These are phyloP conservation scores for Pythium brassicae DNA, from an alignment of 352 stramenopile genomes.

Conservation along the genomic window DNA sequence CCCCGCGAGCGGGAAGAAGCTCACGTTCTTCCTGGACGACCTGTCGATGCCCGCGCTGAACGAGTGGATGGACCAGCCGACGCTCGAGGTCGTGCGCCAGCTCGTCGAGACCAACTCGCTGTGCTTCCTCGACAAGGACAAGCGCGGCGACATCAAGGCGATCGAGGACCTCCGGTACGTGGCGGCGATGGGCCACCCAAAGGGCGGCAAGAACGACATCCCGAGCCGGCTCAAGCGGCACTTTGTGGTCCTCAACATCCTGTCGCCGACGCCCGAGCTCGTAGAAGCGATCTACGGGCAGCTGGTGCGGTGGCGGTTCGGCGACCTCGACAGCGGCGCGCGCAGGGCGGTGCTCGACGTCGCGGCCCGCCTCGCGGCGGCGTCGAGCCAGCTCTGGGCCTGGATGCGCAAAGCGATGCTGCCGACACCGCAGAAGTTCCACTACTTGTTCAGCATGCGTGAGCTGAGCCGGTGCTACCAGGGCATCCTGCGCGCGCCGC, in stretches of 20 bases:
- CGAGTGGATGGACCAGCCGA: conserved; percentile 72
- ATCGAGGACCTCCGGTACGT: conserved; percentile 71
- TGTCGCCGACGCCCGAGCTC: conserved; percentile 63
- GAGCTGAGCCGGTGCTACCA: conserved; percentile 78
- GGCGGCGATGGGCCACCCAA: conserved; percentile 55
- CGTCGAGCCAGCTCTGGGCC: conserved; percentile 61
- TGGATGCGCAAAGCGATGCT: conserved; percentile 68
- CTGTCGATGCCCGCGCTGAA: conserved; percentile 65
- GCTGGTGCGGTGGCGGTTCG: conserved; percentile 60
- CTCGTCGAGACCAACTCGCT: conserved; percentile 61
- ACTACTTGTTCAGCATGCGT: conserved; percentile 80
- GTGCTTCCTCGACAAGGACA: conserved; percentile 84
- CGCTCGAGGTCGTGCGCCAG: conserved; percentile 70
- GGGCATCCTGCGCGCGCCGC: conserved; percentile 57
- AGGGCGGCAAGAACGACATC: conserved; percentile 77
- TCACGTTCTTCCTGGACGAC: conserved; percentile 82
- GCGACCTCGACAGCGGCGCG: conserved; percentile 17
- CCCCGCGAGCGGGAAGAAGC: conserved; percentile 56
- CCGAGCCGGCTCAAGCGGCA: conserved; percentile 88
- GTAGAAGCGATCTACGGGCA: conserved; percentile 87
- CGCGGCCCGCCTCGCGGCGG: conserved; percentile 33
- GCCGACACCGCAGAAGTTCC: conserved; percentile 75
- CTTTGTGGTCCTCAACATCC: conserved; percentile 87
- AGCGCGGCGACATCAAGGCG: conserved; percentile 72
- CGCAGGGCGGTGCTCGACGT: conserved; percentile 44